Conservation (phyloP, 2,329 filamentous ascomycete species). For the Leptosphaerulina australis region DNA sequence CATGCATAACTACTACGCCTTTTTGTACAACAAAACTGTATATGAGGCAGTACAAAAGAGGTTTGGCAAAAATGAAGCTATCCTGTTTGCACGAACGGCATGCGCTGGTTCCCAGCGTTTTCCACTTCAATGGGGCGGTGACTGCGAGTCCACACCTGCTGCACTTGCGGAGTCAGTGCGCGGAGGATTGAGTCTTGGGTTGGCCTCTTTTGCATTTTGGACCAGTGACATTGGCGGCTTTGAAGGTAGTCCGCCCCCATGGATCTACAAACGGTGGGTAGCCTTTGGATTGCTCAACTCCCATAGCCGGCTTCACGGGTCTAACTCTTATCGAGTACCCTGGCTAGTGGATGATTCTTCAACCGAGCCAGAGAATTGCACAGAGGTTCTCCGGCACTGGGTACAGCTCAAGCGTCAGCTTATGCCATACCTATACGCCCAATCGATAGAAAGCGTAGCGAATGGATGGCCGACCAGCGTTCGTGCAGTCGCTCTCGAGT, state of each 20-base stretch:
- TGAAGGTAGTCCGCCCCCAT: conserved; percentile 69
- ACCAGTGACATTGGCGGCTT: conserved; percentile 75
- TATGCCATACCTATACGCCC: conserved; percentile 64
- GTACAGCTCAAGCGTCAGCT: conserved; percentile 61
- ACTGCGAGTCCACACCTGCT: conserved; percentile 75
- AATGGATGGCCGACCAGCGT: conserved; percentile 66
- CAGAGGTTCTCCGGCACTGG: conserved; percentile 61
- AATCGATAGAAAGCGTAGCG: conserved; percentile 57
- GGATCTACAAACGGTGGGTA: conserved; percentile 79
- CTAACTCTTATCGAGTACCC: conserved; percentile 73
- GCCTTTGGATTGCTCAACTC: conserved; percentile 75
- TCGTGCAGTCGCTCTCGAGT: conserved; percentile 71
- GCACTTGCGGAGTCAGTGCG: conserved; percentile 74
- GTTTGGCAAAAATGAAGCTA: conserved; percentile 60
- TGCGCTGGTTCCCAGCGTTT: conserved; percentile 72
- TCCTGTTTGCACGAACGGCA: conserved; percentile 71
- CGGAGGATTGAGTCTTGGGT: conserved; percentile 67
- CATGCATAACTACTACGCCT: conserved; percentile 82
- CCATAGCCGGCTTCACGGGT: conserved; percentile 73
- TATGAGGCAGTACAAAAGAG: conserved; percentile 67
- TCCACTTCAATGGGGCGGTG: conserved; percentile 71
- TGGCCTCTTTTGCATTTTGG: conserved; percentile 72
- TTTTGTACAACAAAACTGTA: conserved; percentile 72
- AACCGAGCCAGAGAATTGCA: conserved; percentile 55
- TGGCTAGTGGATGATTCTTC: conserved; percentile 73